A percentile compares a stretch with the other conserved stretches of the same genome.
phyloP scores from a whole-genome alignment of 2,329 filamentous ascomycete species.

The Pyricularia sp. region DNA sequence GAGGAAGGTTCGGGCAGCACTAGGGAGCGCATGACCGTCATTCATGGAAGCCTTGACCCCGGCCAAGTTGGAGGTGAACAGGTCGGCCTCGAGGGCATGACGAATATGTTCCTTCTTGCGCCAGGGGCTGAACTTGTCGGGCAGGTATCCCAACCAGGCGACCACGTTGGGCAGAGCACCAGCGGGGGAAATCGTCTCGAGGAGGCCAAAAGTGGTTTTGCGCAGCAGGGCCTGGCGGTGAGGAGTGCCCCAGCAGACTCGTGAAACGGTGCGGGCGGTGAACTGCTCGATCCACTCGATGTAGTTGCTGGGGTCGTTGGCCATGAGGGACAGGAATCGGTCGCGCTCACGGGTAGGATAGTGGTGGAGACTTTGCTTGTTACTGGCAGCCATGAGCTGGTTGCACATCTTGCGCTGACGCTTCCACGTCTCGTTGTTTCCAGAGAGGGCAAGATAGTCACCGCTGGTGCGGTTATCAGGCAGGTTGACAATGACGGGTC shows the following conservation, averaged over 20 bases:
- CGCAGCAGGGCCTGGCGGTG: slow-evolving; percentile 25
- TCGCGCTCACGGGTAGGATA: slow-evolving; percentile 33
- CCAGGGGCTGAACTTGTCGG: slow-evolving; percentile 27
- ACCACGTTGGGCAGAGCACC: slow-evolving; percentile 29
- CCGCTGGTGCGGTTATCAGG: slow-evolving; percentile 33
- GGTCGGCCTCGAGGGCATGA: slow-evolving; percentile 23
- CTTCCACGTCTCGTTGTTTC: slow-evolving; percentile 32
- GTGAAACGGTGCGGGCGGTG: slow-evolving; percentile 30
- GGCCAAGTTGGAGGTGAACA: slow-evolving; percentile 23
- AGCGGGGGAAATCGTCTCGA: slow-evolving; percentile 30
- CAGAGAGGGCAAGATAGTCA: slow-evolving; percentile 31
- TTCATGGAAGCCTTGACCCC: slow-evolving; percentile 21
- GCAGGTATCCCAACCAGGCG: slow-evolving; percentile 25
- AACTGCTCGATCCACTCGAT: slow-evolving; percentile 33
- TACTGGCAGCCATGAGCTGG: slow-evolving; percentile 26
- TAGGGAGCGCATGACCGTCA: slow-evolving; percentile 21
- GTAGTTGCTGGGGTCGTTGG: slow-evolving; percentile 25
- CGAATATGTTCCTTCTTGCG: slow-evolving; percentile 27
- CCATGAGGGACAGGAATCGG: slow-evolving; percentile 29
- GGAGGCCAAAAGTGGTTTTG: slow-evolving; percentile 30
- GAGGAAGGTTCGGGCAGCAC: slow-evolving; percentile 29
- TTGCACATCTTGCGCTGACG: slow-evolving; percentile 32
- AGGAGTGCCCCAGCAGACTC: slow-evolving; percentile 31
- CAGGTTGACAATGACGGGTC: slow-evolving; percentile 31
- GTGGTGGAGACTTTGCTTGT: slow-evolving; percentile 22